Conservation (phyloP, 1,139 yeast species). For the Pichia sp. region DNA sequence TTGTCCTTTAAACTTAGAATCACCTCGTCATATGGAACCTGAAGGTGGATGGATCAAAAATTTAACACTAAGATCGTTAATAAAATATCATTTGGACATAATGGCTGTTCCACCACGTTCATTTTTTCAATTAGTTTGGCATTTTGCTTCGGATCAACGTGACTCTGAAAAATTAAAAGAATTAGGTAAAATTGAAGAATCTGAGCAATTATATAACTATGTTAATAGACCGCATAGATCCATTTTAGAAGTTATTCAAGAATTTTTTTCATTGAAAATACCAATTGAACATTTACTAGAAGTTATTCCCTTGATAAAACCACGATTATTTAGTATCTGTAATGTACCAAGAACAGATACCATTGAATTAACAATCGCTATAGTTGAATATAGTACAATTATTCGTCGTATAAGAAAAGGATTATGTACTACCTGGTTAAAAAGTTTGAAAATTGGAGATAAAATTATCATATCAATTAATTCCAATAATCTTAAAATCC, state of each 20-base stretch:
- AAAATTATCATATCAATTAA: conserved; percentile 51
- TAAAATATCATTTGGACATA: conserved; percentile 77
- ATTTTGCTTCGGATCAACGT: conserved; percentile 63
- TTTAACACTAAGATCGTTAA: conserved; percentile 61
- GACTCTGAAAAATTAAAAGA: conserved; percentile 74
- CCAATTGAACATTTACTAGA: conserved; percentile 75
- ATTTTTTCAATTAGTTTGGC: conserved; percentile 65
- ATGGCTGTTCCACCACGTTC: conserved; percentile 78
- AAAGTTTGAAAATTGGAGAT: conserved; percentile 43
- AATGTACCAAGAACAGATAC: conserved; percentile 40
- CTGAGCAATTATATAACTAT: conserved; percentile 79
- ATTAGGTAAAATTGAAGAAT: conserved; percentile 64
- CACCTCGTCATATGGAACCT: conserved; percentile 14
- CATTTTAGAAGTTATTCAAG: conserved; percentile 73
- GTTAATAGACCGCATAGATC: conserved; percentile 90
- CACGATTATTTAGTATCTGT: conserved; percentile 80
- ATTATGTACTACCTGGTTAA: conserved; percentile 75
- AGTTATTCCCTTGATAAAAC: conserved; percentile 68
- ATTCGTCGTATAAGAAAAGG: conserved; percentile 74
- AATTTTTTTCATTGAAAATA: conserved; percentile 65
- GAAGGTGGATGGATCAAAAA: conserved; percentile 51
- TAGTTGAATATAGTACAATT: conserved; percentile 83
- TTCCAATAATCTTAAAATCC: conserved; percentile 38
- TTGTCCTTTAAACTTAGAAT: conserved; percentile 31
- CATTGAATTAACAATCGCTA: conserved; percentile 67